Conservation (phyloP, 2,329 filamentous ascomycete species). For the Tolypocladium ophioglossoides region DNA sequence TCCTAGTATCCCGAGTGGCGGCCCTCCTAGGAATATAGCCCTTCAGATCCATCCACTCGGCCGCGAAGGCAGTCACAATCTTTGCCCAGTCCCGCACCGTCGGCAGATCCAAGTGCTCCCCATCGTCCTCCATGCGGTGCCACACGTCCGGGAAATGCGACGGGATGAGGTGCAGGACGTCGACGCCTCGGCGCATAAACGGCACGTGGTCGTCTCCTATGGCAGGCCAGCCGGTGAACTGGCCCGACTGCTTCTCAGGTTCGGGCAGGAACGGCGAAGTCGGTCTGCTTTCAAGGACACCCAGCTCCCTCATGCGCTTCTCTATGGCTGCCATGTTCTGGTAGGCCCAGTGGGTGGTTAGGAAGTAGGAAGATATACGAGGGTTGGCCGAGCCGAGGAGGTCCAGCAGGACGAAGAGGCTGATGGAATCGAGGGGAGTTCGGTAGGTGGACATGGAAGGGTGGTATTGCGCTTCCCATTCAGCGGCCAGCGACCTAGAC, state of each 20-base stretch:
- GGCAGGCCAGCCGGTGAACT: constrained; percentile 34
- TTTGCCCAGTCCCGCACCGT: constrained; percentile 82
- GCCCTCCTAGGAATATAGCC: constrained; percentile 21
- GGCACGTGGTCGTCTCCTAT: constrained; percentile 87
- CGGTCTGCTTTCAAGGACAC: constrained; percentile 51
- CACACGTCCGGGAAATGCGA: constrained; percentile 72
- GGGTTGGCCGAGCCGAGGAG: constrained; percentile 65
- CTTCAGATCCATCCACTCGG: constrained; percentile 82
- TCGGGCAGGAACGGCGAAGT: constrained; percentile 53
- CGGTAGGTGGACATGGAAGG: constrained; percentile 64
- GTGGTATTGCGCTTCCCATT: constrained; percentile 66
- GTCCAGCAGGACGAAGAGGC: constrained; percentile 84
- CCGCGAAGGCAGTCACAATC: constrained; percentile 72
- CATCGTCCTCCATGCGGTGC: constrained; percentile 80
- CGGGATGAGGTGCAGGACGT: constrained; percentile 83
- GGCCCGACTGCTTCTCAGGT: constrained; percentile 35
- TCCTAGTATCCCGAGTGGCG: constrained; percentile 13
- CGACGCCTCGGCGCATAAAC: constrained; percentile 77
- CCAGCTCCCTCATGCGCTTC: constrained; percentile 56
- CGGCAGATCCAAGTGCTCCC: constrained; percentile 66
- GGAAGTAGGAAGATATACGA: constrained; percentile 73
- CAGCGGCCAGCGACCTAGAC: constrained; percentile 57
- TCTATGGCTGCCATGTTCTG: constrained; percentile 64
- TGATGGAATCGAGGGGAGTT: constrained; percentile 67
- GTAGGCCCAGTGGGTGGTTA: constrained; percentile 91